phyloP scores from a whole-genome alignment of 768 basidiomycete species.

The Pleurotus platypus region DNA sequence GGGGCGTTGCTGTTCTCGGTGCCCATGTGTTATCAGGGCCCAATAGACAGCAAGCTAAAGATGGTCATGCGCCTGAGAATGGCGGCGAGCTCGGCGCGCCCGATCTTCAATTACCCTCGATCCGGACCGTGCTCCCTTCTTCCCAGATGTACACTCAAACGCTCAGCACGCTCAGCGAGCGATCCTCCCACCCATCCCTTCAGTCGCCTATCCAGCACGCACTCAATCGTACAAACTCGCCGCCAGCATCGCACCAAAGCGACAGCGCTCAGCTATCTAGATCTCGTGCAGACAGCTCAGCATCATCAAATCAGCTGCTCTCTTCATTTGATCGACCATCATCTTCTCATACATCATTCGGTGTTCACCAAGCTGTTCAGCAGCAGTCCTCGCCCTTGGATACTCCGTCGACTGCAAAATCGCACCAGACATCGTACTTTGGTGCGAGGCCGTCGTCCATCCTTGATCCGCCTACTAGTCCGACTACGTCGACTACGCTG shows the following conservation, averaged over 20 bases:
- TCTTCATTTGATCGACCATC: constrained; percentile 5
- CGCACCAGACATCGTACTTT: constrained; percentile 14
- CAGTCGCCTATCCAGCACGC: constrained; percentile 17
- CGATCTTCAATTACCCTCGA: constrained; percentile 16
- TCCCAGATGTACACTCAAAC: constrained; percentile 24
- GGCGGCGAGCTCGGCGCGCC: not conserved
- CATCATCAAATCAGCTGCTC: not conserved
- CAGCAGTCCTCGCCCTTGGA: not conserved
- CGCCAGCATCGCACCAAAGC: not conserved
- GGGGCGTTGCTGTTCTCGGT: not conserved
- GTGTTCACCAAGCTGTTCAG: not conserved
- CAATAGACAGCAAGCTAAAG: not conserved
- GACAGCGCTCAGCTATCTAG: not conserved
- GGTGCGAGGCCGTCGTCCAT: constrained; percentile 19
- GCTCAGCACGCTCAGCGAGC: constrained; percentile 37
- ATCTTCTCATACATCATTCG: constrained; percentile 7
- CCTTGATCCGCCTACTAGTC: constrained; percentile 12
- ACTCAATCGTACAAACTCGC: constrained; percentile 14
- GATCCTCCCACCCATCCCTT: constrained; percentile 29
- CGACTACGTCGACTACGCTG: constrained; percentile 28
- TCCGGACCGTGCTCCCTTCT: constrained; percentile 30
- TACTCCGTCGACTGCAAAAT: constrained; percentile 11
- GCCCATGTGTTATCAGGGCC: constrained; percentile 9
- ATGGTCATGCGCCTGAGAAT: not conserved
- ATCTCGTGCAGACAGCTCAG: not conserved